Evolutionary conservation across 495 filamentous ascomycete species (phyloP).

Genomic region (Cladorrhinum samala): DNA sequence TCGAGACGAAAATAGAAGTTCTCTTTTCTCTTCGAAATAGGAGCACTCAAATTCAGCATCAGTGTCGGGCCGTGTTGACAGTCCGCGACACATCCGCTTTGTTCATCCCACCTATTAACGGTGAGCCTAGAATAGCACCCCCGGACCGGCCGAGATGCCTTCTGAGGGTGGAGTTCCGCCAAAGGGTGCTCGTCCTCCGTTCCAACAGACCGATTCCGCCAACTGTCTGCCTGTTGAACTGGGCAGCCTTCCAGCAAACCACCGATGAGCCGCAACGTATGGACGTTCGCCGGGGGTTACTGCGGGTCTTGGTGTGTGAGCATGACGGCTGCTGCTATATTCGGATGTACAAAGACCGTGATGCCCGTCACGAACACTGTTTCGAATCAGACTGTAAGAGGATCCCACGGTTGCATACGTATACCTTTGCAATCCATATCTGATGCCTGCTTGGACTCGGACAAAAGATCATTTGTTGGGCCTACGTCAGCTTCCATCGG

Average conservation of each 20-base stretch:
- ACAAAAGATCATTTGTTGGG: not conserved
- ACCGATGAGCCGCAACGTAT: not conserved
- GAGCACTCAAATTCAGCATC: not conserved
- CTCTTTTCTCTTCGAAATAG: too few species aligned
- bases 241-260: not conserved
- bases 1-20: too few species aligned
- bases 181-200: not conserved
- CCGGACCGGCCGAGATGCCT: constrained; percentile 7
- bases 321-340: not conserved
- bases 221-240: not conserved
- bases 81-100: not conserved
- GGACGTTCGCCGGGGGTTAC: not conserved
- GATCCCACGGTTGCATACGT: constrained; percentile 9
- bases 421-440: not conserved
- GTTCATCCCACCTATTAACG: not conserved
- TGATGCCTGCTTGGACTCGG: constrained; percentile 27
- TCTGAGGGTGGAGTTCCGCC: not conserved
- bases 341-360: not conserved
- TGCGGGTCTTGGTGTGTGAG: too few species aligned
- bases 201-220: not conserved
- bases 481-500: constrained; percentile 19
- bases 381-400: not conserved
- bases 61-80: not conserved
- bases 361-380: not conserved
- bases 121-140: not conserved